phyloP scores from a whole-genome alignment of 805 yeast species.

The Candida ficus region DNA sequence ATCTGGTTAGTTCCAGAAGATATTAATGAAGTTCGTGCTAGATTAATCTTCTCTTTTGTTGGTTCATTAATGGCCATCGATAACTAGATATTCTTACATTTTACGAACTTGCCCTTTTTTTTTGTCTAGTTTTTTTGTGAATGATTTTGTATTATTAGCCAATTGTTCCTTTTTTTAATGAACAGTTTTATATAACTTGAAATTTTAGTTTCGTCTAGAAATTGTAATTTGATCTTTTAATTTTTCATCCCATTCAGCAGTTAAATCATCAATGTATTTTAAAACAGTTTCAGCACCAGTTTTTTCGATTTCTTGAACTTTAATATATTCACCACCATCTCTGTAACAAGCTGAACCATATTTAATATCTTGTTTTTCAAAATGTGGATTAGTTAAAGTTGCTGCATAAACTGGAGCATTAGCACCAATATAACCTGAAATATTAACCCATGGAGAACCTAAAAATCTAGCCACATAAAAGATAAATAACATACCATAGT shows the following conservation, averaged over 20 bases:
- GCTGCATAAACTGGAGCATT: slow-evolving; percentile 77
- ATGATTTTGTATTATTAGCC: background rate
- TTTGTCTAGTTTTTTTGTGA: background rate
- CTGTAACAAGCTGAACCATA: slow-evolving; percentile 70
- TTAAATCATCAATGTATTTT: slow-evolving; percentile 53
- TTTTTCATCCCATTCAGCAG: slow-evolving; percentile 67
- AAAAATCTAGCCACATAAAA: slow-evolving; percentile 76
- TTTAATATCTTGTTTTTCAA: slow-evolving; percentile 45
- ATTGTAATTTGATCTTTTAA: slow-evolving; percentile 66
- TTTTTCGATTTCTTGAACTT: slow-evolving; percentile 48
- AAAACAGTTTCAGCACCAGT: slow-evolving; percentile 66
- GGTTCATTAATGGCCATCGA: slow-evolving; percentile 87
- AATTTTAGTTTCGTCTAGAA: slow-evolving; percentile 16
- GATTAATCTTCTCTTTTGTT: slow-evolving; percentile 89
- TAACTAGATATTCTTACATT: slow-evolving; percentile 10
- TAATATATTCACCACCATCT: slow-evolving; percentile 62
- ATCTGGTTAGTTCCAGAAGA: slow-evolving; percentile 99
- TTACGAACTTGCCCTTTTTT: slow-evolving; percentile 1
- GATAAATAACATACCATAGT: slow-evolving; percentile 77
- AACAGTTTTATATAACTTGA: background rate
- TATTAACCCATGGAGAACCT: slow-evolving; percentile 88
- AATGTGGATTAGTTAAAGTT: slow-evolving; percentile 41
- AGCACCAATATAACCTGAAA: slow-evolving; percentile 85
- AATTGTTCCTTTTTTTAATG: background rate
- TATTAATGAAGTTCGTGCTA: slow-evolving; percentile 90